Base-by-base conservation (phyloP, 805 yeast genomes). In the Wickerhamomyces ciferrii region DNA sequence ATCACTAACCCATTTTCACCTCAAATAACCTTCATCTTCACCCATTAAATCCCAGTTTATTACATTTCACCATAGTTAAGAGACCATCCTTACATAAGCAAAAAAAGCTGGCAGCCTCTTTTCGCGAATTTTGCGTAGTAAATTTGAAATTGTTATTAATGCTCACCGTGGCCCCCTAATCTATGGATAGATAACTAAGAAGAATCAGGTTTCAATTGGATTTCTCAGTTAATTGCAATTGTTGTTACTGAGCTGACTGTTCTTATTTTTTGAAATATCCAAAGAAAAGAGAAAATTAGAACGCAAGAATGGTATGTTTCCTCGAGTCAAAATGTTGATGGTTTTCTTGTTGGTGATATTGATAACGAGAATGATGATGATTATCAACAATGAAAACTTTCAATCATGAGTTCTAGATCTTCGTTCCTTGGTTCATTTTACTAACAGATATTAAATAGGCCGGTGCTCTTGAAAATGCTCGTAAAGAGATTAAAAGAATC, bases 391-490 rank as follows among this genome's bases (percentile, higher is more conserved):
- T n/a, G n/a, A n/a, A n/a, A n/a, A n/a, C n/a, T n/a, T n/a, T n/a
- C n/a, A n/a, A n/a, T n/a, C n/a, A n/a, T n/a, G n/a, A n/a, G n/a
- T n/a, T n/a, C n/a, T n/a, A n/a, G n/a, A n/a, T n/a, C n/a, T n/a
- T n/a, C n/a, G n/a, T n/a, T n/a, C n/a, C n/a, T n/a, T n/a, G n/a
- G n/a, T n/a, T n/a, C n/a, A 19, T 4, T 36, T 13, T 36, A 25
- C 5, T 7, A 15, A 23, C 20, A n/a, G 48, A 47, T 42, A 43
- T 29, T 17, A 20, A 10, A 10, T 24, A 37, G 97, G 97, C 97
- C 68, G 97, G 97, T 72, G 96, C 96, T 63, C 69, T 92, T 63
- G 97, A 92, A 71, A 90, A 87, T 71, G 97, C 99, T 61, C 92
- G 96, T 69, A 92, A 91, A 70, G 91, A 87, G 70, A 78, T 94